Percentiles rank a stretch among this genome's conserved stretches.
phyloP scores from a whole-genome alignment of 2,329 filamentous ascomycete genomes.

The Amauroascus niger region DNA sequence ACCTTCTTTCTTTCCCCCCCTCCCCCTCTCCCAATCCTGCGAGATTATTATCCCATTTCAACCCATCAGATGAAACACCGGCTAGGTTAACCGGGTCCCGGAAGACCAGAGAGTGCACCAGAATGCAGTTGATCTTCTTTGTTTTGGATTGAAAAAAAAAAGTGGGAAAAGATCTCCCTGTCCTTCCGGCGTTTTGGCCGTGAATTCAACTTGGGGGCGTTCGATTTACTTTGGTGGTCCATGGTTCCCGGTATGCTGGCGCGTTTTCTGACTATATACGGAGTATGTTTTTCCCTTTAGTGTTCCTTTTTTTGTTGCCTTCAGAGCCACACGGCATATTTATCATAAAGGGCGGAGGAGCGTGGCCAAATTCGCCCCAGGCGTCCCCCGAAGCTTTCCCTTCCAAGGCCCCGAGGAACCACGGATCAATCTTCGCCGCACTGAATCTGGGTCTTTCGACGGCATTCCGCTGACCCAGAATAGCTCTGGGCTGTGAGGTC shows the following conservation, averaged over 20 bases:
- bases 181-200: neutral
- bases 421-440: neutral
- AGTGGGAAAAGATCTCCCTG: neutral
- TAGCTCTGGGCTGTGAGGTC: neutral
- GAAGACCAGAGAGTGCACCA: too few species aligned
- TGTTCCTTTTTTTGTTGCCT: neutral
- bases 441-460: neutral
- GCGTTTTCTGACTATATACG: neutral
- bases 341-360: neutral
- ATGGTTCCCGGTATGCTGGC: neutral
- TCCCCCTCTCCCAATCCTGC: neutral
- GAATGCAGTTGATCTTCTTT: neutral
- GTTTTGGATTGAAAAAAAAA: too few species aligned
- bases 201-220: neutral
- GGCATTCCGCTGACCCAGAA: neutral
- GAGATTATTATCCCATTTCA: too few species aligned
- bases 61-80: neutral
- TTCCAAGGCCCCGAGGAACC: neutral
- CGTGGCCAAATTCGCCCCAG: neutral
- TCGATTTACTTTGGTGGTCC: neutral
- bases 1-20: neutral
- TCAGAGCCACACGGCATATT: neutral
- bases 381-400: neutral
- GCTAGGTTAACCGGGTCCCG: neutral
- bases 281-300: too few species aligned